Percentiles rank a stretch among this genome's conserved stretches.
These are phyloP conservation scores for Phytopythium delawarense DNA, from an alignment of 352 stramenopile species.

Conservation along the genomic window DNA sequence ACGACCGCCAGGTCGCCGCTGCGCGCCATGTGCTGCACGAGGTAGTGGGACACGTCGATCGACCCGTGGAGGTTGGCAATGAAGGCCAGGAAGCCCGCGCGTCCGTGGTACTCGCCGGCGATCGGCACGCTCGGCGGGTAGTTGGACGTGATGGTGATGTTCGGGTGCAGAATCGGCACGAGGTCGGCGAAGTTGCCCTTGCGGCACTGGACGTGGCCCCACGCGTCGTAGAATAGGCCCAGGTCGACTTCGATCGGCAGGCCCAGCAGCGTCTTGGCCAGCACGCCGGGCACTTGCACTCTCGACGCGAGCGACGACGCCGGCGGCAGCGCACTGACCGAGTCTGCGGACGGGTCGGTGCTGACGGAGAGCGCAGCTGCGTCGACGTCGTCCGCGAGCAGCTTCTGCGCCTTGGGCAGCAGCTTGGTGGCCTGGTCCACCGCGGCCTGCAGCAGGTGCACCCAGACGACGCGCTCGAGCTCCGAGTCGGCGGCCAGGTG, in stretches of 20 bases:
- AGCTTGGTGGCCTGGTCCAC: conserved; percentile 49
- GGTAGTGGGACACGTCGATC: conserved; percentile 73
- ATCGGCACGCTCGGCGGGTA: conserved; percentile 69
- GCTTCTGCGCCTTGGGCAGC: conserved; percentile 32
- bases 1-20: conserved; percentile 72
- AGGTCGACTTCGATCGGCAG: conserved; percentile 59
- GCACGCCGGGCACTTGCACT: conserved; percentile 23
- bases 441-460: conserved; percentile 60
- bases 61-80: conserved; percentile 64
- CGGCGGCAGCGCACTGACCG: conserved; percentile 10
- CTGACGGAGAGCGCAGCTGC: conserved; percentile 3
- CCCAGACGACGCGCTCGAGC: conserved; percentile 70
- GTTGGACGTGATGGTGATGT: conserved; percentile 73
- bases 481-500: conserved; percentile 65
- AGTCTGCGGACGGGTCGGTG: conserved; percentile 14
- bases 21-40: conserved; percentile 61
- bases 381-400: conserved; percentile 6
- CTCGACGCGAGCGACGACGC: conserved; percentile 22
- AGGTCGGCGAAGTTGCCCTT: conserved; percentile 79
- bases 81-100: conserved; percentile 61
- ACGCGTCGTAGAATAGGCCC: conserved; percentile 68
- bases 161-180: conserved; percentile 73
- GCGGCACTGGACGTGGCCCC: conserved; percentile 62
- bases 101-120: conserved; percentile 63
- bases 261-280: conserved; percentile 44